Evolutionary conservation across 179 eudicot genomes (phyloP).

Genomic region (Carnegiea gigantea): DNA sequence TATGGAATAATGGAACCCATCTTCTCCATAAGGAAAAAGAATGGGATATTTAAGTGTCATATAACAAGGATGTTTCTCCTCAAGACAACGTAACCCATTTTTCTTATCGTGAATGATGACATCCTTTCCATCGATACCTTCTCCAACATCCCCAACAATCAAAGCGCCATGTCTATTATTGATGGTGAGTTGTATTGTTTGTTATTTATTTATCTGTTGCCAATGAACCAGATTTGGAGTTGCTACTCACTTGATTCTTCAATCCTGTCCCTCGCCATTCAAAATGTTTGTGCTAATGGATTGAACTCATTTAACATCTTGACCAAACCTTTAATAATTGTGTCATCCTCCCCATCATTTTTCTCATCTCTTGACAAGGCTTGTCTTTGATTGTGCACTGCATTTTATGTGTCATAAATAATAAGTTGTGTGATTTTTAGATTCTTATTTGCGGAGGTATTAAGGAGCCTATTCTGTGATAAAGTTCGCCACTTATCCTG

Average conservation of each 20-base stretch:
- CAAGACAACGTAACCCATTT: neutral
- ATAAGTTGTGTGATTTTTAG: slow-evolving; percentile 4
- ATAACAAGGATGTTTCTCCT: slow-evolving; percentile 9
- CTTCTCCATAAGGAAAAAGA: slow-evolving; percentile 1
- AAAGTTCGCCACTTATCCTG: neutral
- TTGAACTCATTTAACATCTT: neutral
- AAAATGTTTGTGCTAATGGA: neutral
- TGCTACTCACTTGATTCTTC: neutral
- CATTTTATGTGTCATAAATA: neutral
- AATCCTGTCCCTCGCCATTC: slow-evolving; percentile 8
- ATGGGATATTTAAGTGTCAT: slow-evolving; percentile 10
- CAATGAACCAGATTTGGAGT: neutral
- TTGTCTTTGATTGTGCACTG: neutral
- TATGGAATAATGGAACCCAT: neutral
- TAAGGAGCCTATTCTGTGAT: slow-evolving; percentile 11
- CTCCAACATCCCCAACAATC: slow-evolving; percentile 10
- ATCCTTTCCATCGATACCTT: neutral
- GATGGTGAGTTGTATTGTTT: neutral
- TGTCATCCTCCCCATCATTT: neutral
- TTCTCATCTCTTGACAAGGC: neutral
- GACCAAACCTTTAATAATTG: neutral
- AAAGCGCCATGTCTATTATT: neutral
- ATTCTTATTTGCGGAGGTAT: neutral
- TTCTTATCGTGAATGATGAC: neutral
- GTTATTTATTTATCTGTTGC: neutral